Percentiles rank a stretch among this genome's conserved stretches.
Conservation (phyloP, 1,284 basidiomycete genomes). For the Bjerkandera adusta region DNA sequence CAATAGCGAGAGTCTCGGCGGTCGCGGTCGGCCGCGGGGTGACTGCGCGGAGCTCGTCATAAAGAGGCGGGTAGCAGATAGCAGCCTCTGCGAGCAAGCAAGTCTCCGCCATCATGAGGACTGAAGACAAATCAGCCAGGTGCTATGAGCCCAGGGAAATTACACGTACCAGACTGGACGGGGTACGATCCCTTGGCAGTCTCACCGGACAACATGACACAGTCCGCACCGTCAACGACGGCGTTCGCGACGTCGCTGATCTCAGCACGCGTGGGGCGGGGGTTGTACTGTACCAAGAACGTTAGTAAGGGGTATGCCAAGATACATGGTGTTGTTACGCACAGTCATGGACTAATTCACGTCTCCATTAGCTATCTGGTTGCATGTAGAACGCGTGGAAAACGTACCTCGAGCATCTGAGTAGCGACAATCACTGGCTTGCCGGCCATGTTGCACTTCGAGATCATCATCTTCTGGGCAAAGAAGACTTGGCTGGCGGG, state of each 20-base stretch:
- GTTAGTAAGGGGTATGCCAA: slow-evolving; percentile 5
- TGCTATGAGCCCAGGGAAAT: neutral
- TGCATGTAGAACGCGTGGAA: slow-evolving; percentile 4
- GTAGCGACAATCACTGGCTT: slow-evolving; percentile 99
- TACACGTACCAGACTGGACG: slow-evolving; percentile 76
- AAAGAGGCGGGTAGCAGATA: slow-evolving; percentile 90
- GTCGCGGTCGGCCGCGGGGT: slow-evolving; percentile 89
- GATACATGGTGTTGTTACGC: slow-evolving; percentile 24
- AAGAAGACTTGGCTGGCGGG: slow-evolving; percentile 97
- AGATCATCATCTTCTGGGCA: slow-evolving; percentile 99
- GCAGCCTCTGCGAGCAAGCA: slow-evolving; percentile 93
- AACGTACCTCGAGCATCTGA: slow-evolving; percentile 94
- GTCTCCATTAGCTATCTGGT: no score
- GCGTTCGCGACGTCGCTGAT: slow-evolving; percentile 98
- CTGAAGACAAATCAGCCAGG: no score
- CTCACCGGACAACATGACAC: slow-evolving; percentile 98
- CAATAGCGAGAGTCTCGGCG: slow-evolving; percentile 90
- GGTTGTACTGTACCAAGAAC: slow-evolving; percentile 74
- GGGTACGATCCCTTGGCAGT: slow-evolving; percentile 96
- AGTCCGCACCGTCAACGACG: slow-evolving; percentile 95
- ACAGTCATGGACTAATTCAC: slow-evolving; percentile 88
- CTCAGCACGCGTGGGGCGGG: slow-evolving; percentile 94
- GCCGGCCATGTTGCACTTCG: slow-evolving; percentile 95
- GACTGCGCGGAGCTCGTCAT: slow-evolving; percentile 81
- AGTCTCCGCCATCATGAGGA: slow-evolving; percentile 98